Evolutionary conservation across 352 stramenopile species (phyloP).

Genomic region (Plasmopara muralis): DNA sequence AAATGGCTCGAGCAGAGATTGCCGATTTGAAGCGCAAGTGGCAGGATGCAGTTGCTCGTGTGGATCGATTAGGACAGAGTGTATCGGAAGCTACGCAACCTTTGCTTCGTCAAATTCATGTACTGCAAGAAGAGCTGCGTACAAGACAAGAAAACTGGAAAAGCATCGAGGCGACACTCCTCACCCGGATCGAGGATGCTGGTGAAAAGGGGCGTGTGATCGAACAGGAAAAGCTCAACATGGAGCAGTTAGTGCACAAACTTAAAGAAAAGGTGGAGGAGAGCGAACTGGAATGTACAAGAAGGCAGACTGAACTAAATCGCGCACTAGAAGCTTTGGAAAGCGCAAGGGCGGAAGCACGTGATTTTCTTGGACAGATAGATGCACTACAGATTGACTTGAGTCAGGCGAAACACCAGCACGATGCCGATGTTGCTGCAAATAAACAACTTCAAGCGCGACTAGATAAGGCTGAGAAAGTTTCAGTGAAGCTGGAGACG

Average conservation of each 20-base stretch:
- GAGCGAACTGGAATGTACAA: conserved; percentile 26
- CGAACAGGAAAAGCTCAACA: conserved; percentile 37
- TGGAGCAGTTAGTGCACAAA: conserved; percentile 33
- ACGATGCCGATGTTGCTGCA: conserved; percentile 28
- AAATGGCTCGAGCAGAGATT: conserved; percentile 50
- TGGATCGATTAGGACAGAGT: conserved; percentile 62
- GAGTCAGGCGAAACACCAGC: conserved; percentile 39
- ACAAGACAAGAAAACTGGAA: conserved; percentile 52
- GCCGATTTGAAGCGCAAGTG: conserved; percentile 68
- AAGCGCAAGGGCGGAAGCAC: conserved; percentile 22
- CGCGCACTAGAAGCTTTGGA: conserved; percentile 34
- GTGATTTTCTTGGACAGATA: conserved; percentile 31
- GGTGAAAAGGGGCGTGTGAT: conserved; percentile 24
- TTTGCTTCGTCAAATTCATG: conserved; percentile 65
- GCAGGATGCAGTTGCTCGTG: conserved; percentile 58
- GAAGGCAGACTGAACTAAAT: conserved; percentile 24
- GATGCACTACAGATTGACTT: conserved; percentile 45
- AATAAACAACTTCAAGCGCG: conserved; percentile 34
- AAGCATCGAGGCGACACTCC: conserved; percentile 34
- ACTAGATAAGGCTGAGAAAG: conserved; percentile 15
- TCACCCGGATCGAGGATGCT: conserved; percentile 37
- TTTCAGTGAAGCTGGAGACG: conserved; percentile 8
- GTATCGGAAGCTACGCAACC: conserved; percentile 69
- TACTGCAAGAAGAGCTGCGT: conserved; percentile 61
- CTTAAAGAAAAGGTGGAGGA: conserved; percentile 29